phyloP scores from a whole-genome alignment of 306 rosid species.

The Quercus aquifolioides region DNA sequence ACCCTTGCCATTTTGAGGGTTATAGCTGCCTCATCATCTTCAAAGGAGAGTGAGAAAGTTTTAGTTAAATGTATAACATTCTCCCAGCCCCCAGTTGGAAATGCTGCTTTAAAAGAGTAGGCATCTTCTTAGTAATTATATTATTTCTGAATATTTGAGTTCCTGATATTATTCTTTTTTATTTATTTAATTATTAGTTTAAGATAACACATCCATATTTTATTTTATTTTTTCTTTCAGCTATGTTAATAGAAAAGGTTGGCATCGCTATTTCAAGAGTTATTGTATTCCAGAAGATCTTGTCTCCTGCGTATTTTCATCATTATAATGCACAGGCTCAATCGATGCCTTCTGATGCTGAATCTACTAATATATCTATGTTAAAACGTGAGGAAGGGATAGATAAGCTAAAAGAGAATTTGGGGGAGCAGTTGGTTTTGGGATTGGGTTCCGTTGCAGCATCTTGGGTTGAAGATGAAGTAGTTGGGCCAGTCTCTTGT shows the following conservation, averaged over 20 bases:
- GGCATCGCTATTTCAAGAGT: slow-evolving; percentile 94
- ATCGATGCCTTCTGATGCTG: slow-evolving; percentile 38
- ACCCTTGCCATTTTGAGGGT: slow-evolving; percentile 99
- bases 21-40: slow-evolving; percentile 80
- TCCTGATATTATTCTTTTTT: background rate
- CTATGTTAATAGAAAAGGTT: slow-evolving; percentile 82
- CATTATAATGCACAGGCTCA: slow-evolving; percentile 83
- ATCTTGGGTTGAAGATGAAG: slow-evolving; percentile 65
- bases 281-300: slow-evolving; percentile 93
- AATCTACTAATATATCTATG: slow-evolving; percentile 31
- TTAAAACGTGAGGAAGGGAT: slow-evolving; percentile 47
- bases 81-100: slow-evolving; percentile 98
- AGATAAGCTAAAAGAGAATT: slow-evolving; percentile 51
- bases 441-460: slow-evolving; percentile 74
- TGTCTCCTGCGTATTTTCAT: slow-evolving; percentile 95
- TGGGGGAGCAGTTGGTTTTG: slow-evolving; percentile 75
- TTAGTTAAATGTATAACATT: slow-evolving; percentile 84
- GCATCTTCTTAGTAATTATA: slow-evolving; percentile 25
- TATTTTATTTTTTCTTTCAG: slow-evolving; percentile 33
- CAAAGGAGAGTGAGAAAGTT: slow-evolving; percentile 73
- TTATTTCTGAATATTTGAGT: slow-evolving; percentile 3
- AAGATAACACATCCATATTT: background rate
- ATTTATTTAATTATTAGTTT: background rate
- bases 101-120: slow-evolving; percentile 97
- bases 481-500: slow-evolving; percentile 80